phyloP scores from a whole-genome alignment of 2,329 filamentous ascomycete genomes.

The Fusarium fujikuroi region DNA sequence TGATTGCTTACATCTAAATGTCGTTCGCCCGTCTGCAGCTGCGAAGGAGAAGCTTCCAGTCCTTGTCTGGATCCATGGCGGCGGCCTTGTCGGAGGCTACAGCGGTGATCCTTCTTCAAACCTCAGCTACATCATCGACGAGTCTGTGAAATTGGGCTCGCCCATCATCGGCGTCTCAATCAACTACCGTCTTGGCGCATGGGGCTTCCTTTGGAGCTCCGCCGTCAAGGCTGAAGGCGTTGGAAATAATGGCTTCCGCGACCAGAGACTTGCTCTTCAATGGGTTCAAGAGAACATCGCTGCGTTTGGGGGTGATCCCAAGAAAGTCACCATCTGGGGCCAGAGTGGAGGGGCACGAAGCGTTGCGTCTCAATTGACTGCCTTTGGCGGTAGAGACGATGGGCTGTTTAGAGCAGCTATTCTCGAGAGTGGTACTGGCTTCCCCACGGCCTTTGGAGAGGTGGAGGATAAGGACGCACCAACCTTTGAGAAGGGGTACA shows the following conservation, averaged over 20 bases:
- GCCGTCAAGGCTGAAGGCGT: slow-evolving; percentile 7
- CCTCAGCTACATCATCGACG: slow-evolving; percentile 15
- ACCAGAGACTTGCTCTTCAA: slow-evolving; percentile 27
- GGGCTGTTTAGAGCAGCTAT: slow-evolving; percentile 28
- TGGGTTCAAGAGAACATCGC: slow-evolving; percentile 32
- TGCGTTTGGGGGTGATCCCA: slow-evolving; percentile 23
- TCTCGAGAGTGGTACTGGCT: slow-evolving; percentile 26
- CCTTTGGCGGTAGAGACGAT: slow-evolving; percentile 19
- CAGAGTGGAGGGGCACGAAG: slow-evolving; percentile 32
- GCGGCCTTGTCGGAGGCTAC: slow-evolving; percentile 21
- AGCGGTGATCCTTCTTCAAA: slow-evolving; percentile 10
- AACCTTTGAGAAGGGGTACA: slow-evolving; percentile 17
- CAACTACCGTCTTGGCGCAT: slow-evolving; percentile 35
- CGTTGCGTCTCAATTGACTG: slow-evolving; percentile 28
- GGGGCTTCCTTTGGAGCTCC: slow-evolving; percentile 23
- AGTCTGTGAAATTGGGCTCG: slow-evolving; percentile 24
- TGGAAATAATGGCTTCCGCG: slow-evolving; percentile 31
- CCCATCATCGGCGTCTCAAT: slow-evolving; percentile 27
- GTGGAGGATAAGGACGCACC: background rate
- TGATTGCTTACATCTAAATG: slow-evolving; percentile 27
- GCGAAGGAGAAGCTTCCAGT: slow-evolving; percentile 12
- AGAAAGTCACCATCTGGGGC: slow-evolving; percentile 25
- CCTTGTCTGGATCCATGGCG: slow-evolving; percentile 31
- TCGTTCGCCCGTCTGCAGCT: slow-evolving; percentile 7
- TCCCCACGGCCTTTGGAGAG: slow-evolving; percentile 20